These are phyloP conservation scores for Ammopiptanthus mongolicus DNA, from an alignment of 306 rosid genomes.

Conservation along the genomic window DNA sequence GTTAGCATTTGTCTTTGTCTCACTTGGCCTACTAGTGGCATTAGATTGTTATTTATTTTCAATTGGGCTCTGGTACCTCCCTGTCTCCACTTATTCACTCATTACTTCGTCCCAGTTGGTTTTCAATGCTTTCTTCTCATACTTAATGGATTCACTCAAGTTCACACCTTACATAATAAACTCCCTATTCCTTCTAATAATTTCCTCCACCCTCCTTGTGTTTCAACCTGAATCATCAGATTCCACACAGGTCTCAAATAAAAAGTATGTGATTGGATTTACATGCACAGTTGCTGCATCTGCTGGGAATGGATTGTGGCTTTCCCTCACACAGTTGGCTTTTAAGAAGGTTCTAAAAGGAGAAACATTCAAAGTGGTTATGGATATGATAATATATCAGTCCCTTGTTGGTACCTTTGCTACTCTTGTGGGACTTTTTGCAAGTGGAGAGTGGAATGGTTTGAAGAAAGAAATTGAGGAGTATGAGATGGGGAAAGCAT, in stretches of 20 bases:
- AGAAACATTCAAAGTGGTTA: conserved; percentile 2
- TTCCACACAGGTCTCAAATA: background rate
- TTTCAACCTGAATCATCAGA: conserved; percentile 22
- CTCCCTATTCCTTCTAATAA: conserved; percentile 23
- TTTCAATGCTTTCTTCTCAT: conserved; percentile 29
- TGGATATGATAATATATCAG: conserved; percentile 22
- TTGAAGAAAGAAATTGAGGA: conserved; percentile 17
- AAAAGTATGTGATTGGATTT: conserved; percentile 24
- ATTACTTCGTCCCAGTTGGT: conserved; percentile 21
- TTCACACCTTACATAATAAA: conserved; percentile 31
- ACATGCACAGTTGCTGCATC: conserved; percentile 21
- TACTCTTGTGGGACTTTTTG: conserved; percentile 22
- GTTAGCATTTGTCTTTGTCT: conserved; percentile 20
- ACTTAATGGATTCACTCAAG: conserved; percentile 27
- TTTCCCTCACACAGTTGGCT: conserved; percentile 26
- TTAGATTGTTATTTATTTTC: conserved; percentile 24
- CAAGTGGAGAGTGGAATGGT: conserved; percentile 29
- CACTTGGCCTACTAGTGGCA: conserved; percentile 21
- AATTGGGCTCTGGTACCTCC: conserved; percentile 17
- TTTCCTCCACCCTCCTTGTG: conserved; percentile 24
- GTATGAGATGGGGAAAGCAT: conserved; percentile 22
- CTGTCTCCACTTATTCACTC: conserved; percentile 28
- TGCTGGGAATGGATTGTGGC: conserved; percentile 28
- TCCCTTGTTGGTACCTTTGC: conserved; percentile 6
- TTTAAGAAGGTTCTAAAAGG: conserved; percentile 16